Percentiles rank a stretch among this genome's conserved stretches.
Evolutionary conservation across 352 stramenopile species (phyloP).

Genomic region (Pythium biforme): DNA sequence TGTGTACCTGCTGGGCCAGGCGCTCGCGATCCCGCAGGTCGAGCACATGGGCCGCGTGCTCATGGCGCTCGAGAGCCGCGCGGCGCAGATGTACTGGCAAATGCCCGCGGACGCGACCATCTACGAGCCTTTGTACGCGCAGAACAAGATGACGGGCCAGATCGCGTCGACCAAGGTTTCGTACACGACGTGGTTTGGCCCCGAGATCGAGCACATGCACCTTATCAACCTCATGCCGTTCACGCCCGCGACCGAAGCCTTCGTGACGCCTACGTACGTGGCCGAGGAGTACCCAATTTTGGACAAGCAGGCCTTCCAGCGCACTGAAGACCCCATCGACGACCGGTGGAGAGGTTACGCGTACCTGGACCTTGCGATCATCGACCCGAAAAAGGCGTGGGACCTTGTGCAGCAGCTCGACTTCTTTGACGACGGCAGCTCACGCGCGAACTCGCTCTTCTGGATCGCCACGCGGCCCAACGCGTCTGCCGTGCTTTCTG

Average conservation of each 20-base stretch:
- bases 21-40: constrained; percentile 63
- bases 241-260: constrained; percentile 79
- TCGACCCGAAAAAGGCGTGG: constrained; percentile 74
- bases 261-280: constrained; percentile 69
- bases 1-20: constrained; percentile 91
- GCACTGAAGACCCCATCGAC: constrained; percentile 57
- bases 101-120: constrained; percentile 70
- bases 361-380: constrained; percentile 81
- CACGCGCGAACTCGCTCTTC: constrained; percentile 86
- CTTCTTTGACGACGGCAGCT: constrained; percentile 87
- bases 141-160: constrained; percentile 86
- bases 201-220: constrained; percentile 84
- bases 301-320: constrained; percentile 66
- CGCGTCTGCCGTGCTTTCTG: neutral
- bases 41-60: constrained; percentile 90
- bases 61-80: constrained; percentile 92
- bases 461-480: constrained; percentile 83
- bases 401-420: constrained; percentile 54
- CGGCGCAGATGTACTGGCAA: constrained; percentile 95
- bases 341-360: constrained; percentile 83
- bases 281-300: constrained; percentile 79
- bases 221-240: constrained; percentile 93
- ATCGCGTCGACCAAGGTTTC: constrained; percentile 76
- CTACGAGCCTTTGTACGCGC: constrained; percentile 68
- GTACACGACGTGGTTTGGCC: constrained; percentile 88